phyloP scores from a whole-genome alignment of 305 asterid species.

The Fraxinus ornus region DNA sequence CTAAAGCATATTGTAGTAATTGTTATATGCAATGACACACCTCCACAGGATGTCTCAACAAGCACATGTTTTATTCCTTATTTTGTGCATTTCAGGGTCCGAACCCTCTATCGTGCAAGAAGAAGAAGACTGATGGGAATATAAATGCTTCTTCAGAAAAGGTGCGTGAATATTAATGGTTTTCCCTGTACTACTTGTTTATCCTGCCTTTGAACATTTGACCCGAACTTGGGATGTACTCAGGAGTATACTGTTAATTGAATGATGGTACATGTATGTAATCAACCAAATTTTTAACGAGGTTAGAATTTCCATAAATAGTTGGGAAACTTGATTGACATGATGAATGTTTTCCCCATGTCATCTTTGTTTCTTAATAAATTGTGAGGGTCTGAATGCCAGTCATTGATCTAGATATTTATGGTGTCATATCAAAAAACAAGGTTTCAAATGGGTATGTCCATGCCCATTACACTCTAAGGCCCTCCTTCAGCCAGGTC shows the following conservation, averaged over 20 bases:
- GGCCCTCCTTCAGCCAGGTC: neutral
- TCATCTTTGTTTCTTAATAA: neutral
- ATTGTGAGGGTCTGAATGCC: neutral
- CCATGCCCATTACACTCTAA: neutral
- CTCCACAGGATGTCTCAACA: neutral
- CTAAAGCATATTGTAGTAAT: neutral
- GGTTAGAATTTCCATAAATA: neutral
- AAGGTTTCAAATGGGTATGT: neutral
- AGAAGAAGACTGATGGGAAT: constrained; percentile 46
- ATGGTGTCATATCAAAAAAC: neutral
- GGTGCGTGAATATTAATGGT: constrained; percentile 32
- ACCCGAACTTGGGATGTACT: neutral
- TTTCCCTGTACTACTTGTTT: neutral
- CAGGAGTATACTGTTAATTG: neutral
- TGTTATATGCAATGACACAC: neutral
- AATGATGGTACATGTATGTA: neutral
- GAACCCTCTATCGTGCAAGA: constrained; percentile 86
- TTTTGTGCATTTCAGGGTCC: constrained; percentile 61
- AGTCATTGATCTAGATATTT: neutral
- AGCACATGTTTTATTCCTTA: constrained; percentile 3
- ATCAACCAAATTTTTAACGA: neutral
- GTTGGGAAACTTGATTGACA: neutral
- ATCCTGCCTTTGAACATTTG: neutral
- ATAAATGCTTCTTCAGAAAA: constrained; percentile 39
- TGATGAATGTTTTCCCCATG: neutral